Evolutionary conservation across 129 eudicot genomes (phyloP), one percentile per base, ranked within the genome.

Genomic region (Lactuca sativa): DNA sequence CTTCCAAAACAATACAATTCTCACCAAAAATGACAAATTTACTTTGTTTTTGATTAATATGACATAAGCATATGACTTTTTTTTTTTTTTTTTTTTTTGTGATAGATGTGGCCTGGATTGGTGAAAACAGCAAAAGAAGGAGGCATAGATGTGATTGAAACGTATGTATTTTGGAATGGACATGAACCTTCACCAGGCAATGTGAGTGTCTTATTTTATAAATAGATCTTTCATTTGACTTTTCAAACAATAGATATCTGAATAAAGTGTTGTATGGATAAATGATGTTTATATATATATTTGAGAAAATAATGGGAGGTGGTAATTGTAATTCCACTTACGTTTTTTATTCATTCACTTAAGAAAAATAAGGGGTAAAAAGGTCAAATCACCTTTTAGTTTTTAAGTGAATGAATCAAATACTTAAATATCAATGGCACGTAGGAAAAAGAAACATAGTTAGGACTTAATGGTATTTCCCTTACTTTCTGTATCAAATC

Each of bases 141-240:
- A 70, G 99, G 99, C 16, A 89, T 80, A 7, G 85, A 95, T 74
- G 97, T 76, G 59, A 90, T 95, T 2, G 99, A 95, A 38, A 87
- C 99, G 40, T 95, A 95, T 47, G 99, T 95, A 38, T 95, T 95
- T 48, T 95, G 99, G 99, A 95, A 95, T 61, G 99, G 99, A 31
- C 99, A 95, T 70, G 99, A 95, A 81, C 87, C 83, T 34, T 87
- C 97, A 60, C 99, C 97, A 3, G 81, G 87, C 56, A 88, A 95
- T 74, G 97, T 95, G 56, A 75, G 90, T 80, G 56, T 14, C 69
- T 16, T 21, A 72, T 14, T 32, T 16, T 38, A 56, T 49, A 36
- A 25, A 2, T 25, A 25, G 30, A 25, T 0, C 30, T 25, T 25
- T 25, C 30, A 25, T 25, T 25, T 25, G 30, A 25, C 30, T 25